Base-by-base conservation (phyloP, 441 rosid genomes). In the Syzygium syzygioides region DNA sequence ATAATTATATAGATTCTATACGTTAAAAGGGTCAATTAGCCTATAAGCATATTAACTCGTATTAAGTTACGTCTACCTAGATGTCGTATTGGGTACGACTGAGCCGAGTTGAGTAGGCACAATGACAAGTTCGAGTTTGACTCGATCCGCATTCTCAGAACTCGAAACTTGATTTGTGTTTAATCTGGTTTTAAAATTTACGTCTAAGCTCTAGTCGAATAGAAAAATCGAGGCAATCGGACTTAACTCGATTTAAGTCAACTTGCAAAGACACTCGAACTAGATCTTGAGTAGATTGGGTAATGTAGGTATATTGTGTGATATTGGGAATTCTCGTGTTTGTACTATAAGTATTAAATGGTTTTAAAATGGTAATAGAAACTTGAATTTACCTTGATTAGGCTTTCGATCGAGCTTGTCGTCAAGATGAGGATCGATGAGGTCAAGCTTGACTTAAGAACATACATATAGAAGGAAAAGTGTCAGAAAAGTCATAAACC, bases 371-470 rank as follows among this genome's bases (percentile, higher is more conserved):
- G 41, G 23, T 1, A 17, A 7, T 64, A 14, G 11, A 64, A 30
- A 64, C 5, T 15, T 30, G 5, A 30, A 64, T 15, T 14, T 14
- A 14, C n/a, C 68, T 62, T 30, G 20, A 64, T 64, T 17, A 64
- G 12, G 34, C 41, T 64, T 10, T 59, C 4, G 3, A 12, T 1
- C 2, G 0, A 28, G 28, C 32, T 4, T 26, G 0, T 41, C 1
- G 45, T 26, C 4, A 6, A 59, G 30, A 59, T 1, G 32, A 13
- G 66, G 7, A 59, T 28, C 1, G 32, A 28, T 59, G 66, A 59
- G 30, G 30, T 59, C 32, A 60, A 17, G 66, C 30, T 59, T n/a
- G 6, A 59, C 17, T 26, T 32, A 0, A 59, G 17, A 59, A 59
- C 4, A 13, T 59, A 59, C 5, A 59, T 3, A 5, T 41, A 41